Conservation (phyloP, 805 yeast species). For the Lachancea sp. region DNA sequence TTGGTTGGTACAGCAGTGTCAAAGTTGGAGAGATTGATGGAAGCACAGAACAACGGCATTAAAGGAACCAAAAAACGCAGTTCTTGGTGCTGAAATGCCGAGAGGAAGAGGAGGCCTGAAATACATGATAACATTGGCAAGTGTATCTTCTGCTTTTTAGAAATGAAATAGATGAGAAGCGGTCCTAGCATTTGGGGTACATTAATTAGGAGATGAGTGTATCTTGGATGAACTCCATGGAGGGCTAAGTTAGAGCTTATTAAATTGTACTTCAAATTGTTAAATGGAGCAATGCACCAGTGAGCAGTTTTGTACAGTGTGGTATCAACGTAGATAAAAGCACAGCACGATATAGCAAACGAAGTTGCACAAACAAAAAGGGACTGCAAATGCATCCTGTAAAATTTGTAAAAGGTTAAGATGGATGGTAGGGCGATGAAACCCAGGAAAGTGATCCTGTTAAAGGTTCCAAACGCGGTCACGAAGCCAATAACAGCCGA, state of each 20-base stretch:
- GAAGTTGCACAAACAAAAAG: conserved; percentile 32
- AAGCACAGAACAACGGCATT: conserved; percentile 60
- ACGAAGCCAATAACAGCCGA: conserved; percentile 40
- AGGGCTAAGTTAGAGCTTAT: conserved; percentile 48
- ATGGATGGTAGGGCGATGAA: conserved; percentile 63
- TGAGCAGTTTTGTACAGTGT: conserved; percentile 27
- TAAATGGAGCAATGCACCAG: conserved; percentile 59
- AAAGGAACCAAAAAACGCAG: conserved; percentile 78
- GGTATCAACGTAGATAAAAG: conserved; percentile 53
- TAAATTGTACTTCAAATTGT: conserved; percentile 69
- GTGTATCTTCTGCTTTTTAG: conserved; percentile 18
- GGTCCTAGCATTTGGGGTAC: conserved; percentile 85
- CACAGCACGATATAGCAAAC: conserved; percentile 31
- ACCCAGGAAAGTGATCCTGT: conserved; percentile 75
- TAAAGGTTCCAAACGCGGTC: conserved; percentile 66
- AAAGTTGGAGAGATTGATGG: conserved; percentile 42
- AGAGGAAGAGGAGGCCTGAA: conserved; percentile 57
- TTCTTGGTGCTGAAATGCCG: conserved; percentile 87
- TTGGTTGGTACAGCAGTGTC: conserved; percentile 16
- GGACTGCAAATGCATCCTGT: conserved; percentile 33
- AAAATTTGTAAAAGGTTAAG: conserved; percentile 38
- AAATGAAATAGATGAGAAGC: conserved; percentile 42
- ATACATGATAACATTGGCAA: conserved; percentile 53
- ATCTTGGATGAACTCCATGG: conserved; percentile 82
- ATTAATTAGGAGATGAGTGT: conserved; percentile 68